These are phyloP conservation scores for Phytophthora constricta DNA, from an alignment of 352 stramenopile species.

Conservation along the genomic window DNA sequence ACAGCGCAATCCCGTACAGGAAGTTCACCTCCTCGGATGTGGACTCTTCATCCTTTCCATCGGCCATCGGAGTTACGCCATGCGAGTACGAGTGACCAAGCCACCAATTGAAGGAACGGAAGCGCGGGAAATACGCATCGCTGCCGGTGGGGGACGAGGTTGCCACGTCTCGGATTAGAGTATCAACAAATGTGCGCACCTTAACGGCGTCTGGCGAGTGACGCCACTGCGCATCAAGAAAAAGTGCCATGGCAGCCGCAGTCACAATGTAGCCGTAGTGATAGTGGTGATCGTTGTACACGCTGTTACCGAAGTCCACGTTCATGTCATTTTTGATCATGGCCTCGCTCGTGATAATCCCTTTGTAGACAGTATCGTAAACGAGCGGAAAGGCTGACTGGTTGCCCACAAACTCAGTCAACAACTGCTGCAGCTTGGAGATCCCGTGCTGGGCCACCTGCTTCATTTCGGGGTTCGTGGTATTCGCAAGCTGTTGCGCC, in stretches of 20 bases:
- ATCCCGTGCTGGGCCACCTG: constrained; percentile 55
- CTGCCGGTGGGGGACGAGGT: constrained; percentile 33
- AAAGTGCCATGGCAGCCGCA: constrained; percentile 52
- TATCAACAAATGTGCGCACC: constrained; percentile 50
- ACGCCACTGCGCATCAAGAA: constrained; percentile 51
- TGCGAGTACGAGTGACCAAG: constrained; percentile 74
- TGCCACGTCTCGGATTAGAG: constrained; percentile 61
- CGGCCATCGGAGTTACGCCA: constrained; percentile 69
- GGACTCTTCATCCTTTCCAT: constrained; percentile 77
- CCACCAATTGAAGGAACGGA: constrained; percentile 72
- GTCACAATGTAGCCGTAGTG: constrained; percentile 77
- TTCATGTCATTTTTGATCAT: constrained; percentile 67
- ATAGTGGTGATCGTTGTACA: constrained; percentile 84
- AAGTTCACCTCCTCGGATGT: constrained; percentile 80
- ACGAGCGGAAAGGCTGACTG: constrained; percentile 58
- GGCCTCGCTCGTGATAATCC: constrained; percentile 67
- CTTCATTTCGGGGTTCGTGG: constrained; percentile 57
- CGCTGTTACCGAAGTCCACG: constrained; percentile 72
- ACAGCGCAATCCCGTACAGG: constrained; percentile 65
- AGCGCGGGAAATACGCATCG: constrained; percentile 61
- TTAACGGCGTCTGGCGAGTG: constrained; percentile 45
- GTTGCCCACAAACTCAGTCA: constrained; percentile 57
- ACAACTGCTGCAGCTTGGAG: constrained; percentile 48
- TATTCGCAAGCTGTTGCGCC: constrained; percentile 61
- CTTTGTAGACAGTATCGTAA: constrained; percentile 76